phyloP scores from a whole-genome alignment of 2,329 filamentous ascomycete genomes.

The Hypoxylon sp. region DNA sequence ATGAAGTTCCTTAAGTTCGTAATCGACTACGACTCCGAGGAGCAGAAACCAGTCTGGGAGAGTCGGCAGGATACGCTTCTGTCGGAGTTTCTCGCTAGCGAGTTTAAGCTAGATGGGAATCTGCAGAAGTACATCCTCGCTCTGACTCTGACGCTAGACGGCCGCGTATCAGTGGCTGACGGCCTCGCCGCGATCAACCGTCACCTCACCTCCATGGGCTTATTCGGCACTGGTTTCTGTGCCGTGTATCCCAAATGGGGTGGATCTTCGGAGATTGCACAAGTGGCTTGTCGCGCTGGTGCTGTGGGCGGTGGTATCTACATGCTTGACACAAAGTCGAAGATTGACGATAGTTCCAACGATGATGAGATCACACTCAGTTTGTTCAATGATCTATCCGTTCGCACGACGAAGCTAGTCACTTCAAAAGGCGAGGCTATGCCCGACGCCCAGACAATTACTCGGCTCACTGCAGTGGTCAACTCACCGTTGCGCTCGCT shows the following conservation, averaged over 20 bases:
- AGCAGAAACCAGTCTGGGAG: constrained; percentile 66
- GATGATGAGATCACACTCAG: constrained; percentile 52
- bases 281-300: constrained; percentile 88
- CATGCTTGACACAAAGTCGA: constrained; percentile 78
- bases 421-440: constrained; percentile 50
- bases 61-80: constrained; percentile 63
- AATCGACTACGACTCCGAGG: constrained; percentile 70
- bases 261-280: constrained; percentile 84
- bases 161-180: constrained; percentile 67
- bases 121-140: constrained; percentile 71
- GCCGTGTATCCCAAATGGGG: constrained; percentile 94
- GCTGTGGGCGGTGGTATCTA: constrained; percentile 93
- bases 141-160: constrained; percentile 76
- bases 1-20: constrained; percentile 97
- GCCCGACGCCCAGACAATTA: constrained; percentile 51
- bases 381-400: constrained; percentile 65
- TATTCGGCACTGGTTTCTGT: constrained; percentile 88
- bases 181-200: constrained; percentile 78
- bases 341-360: constrained; percentile 45
- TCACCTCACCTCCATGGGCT: constrained; percentile 85
- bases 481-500: constrained; percentile 70
- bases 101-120: constrained; percentile 73
- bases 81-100: constrained; percentile 63
- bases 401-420: constrained; percentile 65
- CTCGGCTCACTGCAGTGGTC: constrained; percentile 73